Conservation (phyloP, 192 early-diverging fungal genomes). For the Coemansia biformis region DNA sequence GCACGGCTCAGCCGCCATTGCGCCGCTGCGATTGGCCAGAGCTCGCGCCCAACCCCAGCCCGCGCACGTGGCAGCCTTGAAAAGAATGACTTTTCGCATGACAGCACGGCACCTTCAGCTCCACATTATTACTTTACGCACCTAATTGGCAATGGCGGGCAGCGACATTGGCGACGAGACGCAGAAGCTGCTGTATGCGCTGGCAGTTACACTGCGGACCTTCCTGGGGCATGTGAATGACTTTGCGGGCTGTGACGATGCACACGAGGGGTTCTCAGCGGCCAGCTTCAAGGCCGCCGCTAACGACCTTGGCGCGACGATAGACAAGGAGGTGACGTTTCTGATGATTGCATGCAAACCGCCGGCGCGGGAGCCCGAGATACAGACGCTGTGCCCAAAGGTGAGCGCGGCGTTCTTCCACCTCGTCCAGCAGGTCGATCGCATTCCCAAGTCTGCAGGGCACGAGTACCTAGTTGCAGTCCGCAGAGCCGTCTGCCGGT, state of each 20-base stretch:
- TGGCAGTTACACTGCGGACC: conserved; percentile 19
- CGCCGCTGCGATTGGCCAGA: too few relatives aligned
- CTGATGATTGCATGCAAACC: conserved; percentile 47
- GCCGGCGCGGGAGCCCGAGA: conserved; percentile 30
- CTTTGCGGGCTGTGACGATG: conserved; percentile 24
- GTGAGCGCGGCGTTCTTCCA: conserved; percentile 42
- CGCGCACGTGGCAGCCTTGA: too few relatives aligned
- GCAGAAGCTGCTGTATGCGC: conserved; percentile 28
- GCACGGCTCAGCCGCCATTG: too few relatives aligned
- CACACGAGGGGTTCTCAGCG: conserved; percentile 15
- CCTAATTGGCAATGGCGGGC: conserved; percentile 4
- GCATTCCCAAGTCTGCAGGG: conserved; percentile 34
- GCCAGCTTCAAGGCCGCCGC: conserved; percentile 18
- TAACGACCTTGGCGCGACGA: conserved; percentile 24
- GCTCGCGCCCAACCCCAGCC: too few relatives aligned
- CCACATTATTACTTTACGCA: not conserved
- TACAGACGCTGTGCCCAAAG: conserved; percentile 40
- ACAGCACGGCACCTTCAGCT: not conserved
- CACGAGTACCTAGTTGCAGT: conserved; percentile 31
- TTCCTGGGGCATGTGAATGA: conserved; percentile 24
- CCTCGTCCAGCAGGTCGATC: conserved; percentile 28
- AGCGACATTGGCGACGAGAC: conserved; percentile 20
- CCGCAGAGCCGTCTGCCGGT: conserved; percentile 23
- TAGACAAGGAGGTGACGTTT: conserved; percentile 44
- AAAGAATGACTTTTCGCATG: not conserved